Base-by-base conservation (phyloP, 2,329 filamentous ascomycete species). In the Colletotrichum sublineola region DNA sequence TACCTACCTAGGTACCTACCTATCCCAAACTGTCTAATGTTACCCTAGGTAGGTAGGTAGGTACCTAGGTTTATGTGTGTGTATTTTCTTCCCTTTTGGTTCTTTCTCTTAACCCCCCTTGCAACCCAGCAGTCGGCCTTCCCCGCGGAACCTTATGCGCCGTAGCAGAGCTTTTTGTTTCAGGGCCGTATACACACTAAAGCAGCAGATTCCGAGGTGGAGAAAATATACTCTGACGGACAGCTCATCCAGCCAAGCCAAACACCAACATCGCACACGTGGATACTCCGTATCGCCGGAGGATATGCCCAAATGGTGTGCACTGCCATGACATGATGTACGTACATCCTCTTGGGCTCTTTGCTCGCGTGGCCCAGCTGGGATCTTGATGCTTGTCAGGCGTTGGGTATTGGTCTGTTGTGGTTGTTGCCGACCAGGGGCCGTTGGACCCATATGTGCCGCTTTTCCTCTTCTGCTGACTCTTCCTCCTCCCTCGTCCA, bases 331-430 rank as follows among this genome's bases (percentile, higher is more conserved):
- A n/a, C 11, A 4, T 46, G 44, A 7, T 46, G 20, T 46, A 20
- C 24, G 24, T 48, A 55, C 66, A 44, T n/a, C 44, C 15, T 60
- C 24, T 44, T n/a, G 50, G 31, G n/a, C 33, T 68, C 38, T 56
- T 69, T 52, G 69, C 58, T 58, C 69, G 69, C 65, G 69, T 72
- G 69, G 65, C 65, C 48, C 29, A 52, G 38, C 57, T 29, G 12
- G 64, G 64, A 71, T 71, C 68, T 46, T 33, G 33, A 66, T 53
- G 52, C 69, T 71, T 71, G 63, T 67, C 68, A 42, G 20, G 20
- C 31, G 40, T 33, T 48, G 46, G 31, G 29, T 48, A n/a, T 24
- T 38, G 24, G 2, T 15, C 9, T 56, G 18, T 15, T 57, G 6
- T 24, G 36, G 12, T 56, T 56, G 11, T 38, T 18, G 33, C 20